phyloP scores from a whole-genome alignment of 305 asterid genomes.

The Fraxinus paxiana region DNA sequence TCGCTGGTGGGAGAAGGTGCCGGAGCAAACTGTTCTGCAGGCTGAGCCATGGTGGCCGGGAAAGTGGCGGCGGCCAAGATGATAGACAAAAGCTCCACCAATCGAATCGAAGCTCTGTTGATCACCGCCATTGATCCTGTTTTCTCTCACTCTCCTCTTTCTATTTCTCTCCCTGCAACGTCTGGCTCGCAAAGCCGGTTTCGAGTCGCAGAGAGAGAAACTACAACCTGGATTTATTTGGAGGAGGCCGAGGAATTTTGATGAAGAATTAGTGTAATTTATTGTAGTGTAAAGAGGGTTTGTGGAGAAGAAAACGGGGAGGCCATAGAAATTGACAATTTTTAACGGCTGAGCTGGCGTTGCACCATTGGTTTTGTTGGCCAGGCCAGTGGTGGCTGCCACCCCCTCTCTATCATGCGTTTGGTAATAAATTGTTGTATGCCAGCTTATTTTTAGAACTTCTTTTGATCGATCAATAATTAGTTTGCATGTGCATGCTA shows the following conservation, averaged over 20 bases:
- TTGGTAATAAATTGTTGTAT: not conserved
- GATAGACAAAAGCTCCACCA: slow-evolving; percentile 30
- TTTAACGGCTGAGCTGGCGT: not conserved
- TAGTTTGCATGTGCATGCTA: not conserved
- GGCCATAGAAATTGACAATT: not conserved
- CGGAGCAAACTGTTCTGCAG: slow-evolving; percentile 36
- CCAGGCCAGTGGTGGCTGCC: not conserved
- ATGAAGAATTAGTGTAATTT: not conserved
- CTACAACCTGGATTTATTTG: not conserved
- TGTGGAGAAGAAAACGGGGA: slow-evolving; percentile 11
- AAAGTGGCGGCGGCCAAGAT: slow-evolving; percentile 29
- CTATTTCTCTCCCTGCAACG: slow-evolving; percentile 35
- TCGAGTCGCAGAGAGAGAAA: slow-evolving; percentile 31
- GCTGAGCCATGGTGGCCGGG: slow-evolving; percentile 30
- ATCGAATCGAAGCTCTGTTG: slow-evolving; percentile 17
- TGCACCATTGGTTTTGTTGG: not conserved
- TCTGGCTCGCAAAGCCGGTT: slow-evolving; percentile 17
- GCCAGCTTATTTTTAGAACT: not conserved
- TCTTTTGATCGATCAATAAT: not conserved
- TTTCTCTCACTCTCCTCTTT: not conserved
- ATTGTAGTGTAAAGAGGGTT: not conserved
- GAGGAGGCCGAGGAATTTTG: not conserved
- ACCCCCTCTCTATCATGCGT: not conserved
- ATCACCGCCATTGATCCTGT: slow-evolving; percentile 39
- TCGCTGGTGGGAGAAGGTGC: slow-evolving; percentile 44